Evolutionary conservation across 345 rosid species (phyloP).

Genomic region (Brassica cretica): DNA sequence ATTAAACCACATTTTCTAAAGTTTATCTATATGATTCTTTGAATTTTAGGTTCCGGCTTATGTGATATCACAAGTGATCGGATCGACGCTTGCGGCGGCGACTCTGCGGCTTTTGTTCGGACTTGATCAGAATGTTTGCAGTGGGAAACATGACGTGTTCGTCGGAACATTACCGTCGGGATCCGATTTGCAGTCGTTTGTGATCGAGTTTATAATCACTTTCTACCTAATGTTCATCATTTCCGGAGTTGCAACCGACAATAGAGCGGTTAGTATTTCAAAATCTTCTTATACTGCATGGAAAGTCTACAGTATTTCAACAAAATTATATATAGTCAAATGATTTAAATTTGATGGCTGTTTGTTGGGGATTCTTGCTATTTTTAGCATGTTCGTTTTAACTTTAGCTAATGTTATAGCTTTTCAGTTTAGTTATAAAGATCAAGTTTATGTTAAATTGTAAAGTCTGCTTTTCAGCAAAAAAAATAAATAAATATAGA

Average conservation of each 20-base stretch:
- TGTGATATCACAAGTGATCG: constrained; percentile 61
- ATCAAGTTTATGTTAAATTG: too few species aligned
- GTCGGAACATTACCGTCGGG: constrained; percentile 82
- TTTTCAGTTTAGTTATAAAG: too few species aligned
- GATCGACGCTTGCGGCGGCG: constrained; percentile 78
- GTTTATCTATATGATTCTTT: background rate
- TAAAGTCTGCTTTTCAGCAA: too few species aligned
- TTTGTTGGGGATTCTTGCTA: background rate
- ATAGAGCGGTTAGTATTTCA: constrained; percentile 71
- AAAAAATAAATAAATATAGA: too few species aligned
- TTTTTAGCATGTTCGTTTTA: constrained; percentile 6
- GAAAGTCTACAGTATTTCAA: background rate
- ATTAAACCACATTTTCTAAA: background rate
- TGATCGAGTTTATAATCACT: constrained; percentile 86
- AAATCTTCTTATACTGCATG: background rate
- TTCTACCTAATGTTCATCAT: constrained; percentile 90
- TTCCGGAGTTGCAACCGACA: constrained; percentile 90
- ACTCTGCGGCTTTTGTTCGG: constrained; percentile 68
- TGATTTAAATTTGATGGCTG: background rate
- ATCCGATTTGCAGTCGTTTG: constrained; percentile 65
- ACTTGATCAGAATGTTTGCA: constrained; percentile 39
- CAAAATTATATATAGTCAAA: background rate
- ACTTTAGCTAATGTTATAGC: background rate
- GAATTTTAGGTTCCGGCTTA: constrained; percentile 75
- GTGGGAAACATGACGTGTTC: constrained; percentile 64